A percentile compares a stretch with the other conserved stretches of the same genome.
Evolutionary conservation across 176 grass and related monocot species (phyloP).

Genomic region (Rhipidocladum racemiflorum): DNA sequence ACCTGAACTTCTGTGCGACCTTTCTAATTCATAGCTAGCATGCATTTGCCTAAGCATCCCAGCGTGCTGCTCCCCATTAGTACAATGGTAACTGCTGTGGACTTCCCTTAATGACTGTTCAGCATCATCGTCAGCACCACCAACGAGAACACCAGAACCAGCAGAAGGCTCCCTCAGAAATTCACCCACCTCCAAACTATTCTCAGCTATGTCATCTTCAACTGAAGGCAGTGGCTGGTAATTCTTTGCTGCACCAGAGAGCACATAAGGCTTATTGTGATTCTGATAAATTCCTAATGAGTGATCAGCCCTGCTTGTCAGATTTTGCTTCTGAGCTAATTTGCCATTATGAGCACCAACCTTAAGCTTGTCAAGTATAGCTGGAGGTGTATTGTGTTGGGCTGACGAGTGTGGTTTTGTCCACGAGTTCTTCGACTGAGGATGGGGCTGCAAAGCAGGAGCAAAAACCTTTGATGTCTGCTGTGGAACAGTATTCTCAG

Average conservation of each 20-base stretch:
- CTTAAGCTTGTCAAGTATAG: constrained; percentile 11
- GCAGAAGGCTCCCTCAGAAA: constrained; percentile 51
- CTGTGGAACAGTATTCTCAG: constrained; percentile 33
- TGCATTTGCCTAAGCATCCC: constrained; percentile 17
- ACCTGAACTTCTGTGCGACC: constrained; percentile 14
- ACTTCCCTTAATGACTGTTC: constrained; percentile 37
- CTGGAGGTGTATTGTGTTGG: constrained; percentile 21
- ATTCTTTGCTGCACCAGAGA: constrained; percentile 17
- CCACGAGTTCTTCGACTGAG: constrained; percentile 42
- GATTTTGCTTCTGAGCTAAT: constrained; percentile 19
- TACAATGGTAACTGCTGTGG: neutral
- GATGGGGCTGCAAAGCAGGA: constrained; percentile 19
- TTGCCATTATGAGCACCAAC: neutral
- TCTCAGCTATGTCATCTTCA: constrained; percentile 31
- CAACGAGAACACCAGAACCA: constrained; percentile 35
- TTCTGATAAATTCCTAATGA: constrained; percentile 28
- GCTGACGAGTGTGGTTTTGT: constrained; percentile 29
- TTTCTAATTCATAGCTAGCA: constrained; percentile 35
- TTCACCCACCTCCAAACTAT: constrained; percentile 41
- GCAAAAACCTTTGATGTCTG: constrained; percentile 24
- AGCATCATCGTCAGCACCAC: neutral
- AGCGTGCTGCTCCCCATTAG: constrained; percentile 14
- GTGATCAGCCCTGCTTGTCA: constrained; percentile 3
- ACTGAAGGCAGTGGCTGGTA: constrained; percentile 19
- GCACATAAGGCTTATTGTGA: constrained; percentile 11